These are phyloP conservation scores for Hibiscus mutabilis DNA, from an alignment of 345 rosid genomes.

Conservation along the genomic window DNA sequence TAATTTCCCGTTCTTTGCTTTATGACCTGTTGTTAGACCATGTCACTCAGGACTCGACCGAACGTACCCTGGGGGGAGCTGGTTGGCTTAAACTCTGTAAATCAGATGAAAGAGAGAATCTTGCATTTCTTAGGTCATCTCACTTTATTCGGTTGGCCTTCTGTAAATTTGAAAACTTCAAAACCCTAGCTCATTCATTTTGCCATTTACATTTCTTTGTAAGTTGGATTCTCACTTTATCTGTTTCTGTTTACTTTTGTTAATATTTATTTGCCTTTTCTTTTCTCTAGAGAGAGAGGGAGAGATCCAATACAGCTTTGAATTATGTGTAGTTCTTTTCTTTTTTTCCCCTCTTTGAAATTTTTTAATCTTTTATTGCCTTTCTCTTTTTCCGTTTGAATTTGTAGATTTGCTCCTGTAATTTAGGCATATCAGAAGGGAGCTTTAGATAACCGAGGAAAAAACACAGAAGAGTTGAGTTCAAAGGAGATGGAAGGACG, in stretches of 20 bases:
- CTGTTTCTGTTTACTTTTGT: background rate
- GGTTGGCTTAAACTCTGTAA: background rate
- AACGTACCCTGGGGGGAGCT: background rate
- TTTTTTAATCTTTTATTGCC: background rate
- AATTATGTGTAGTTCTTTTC: background rate
- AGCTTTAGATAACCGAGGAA: background rate
- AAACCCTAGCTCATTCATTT: constrained; percentile 5
- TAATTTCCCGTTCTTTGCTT: no score
- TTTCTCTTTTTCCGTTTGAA: background rate
- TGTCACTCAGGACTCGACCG: background rate
- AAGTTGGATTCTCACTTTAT: background rate
- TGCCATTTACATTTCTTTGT: background rate
- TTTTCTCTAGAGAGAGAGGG: constrained; percentile 3
- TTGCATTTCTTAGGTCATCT: background rate
- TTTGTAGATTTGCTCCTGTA: background rate
- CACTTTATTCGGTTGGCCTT: no score
- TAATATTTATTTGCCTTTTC: background rate
- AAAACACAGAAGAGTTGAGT: constrained; percentile 28
- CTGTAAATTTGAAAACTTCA: background rate
- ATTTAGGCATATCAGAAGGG: no score
- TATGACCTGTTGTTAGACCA: background rate
- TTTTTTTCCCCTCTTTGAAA: background rate
- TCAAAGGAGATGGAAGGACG: constrained; percentile 62
- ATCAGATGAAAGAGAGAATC: background rate
- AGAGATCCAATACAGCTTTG: constrained; percentile 9